Base-by-base conservation (phyloP, 495 filamentous ascomycete genomes). In the Penicillium nucicola region DNA sequence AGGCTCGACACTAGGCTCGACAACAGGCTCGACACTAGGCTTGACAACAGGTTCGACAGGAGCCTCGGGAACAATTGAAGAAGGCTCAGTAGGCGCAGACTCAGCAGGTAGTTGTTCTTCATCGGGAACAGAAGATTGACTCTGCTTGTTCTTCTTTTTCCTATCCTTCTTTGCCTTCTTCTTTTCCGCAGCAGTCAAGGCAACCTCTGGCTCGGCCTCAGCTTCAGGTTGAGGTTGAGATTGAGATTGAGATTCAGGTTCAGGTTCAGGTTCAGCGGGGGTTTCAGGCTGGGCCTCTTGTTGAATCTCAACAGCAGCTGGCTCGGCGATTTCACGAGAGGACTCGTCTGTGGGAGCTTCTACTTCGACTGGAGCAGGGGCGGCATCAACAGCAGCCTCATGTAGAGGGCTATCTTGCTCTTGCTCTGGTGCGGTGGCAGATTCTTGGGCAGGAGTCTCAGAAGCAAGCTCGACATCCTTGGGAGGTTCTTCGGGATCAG, bases 141-240 rank as follows among this genome's bases (percentile, higher is more conserved):
- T 57, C 33, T 60, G 52, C 43, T 53, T 56, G 14, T 48, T 34
- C 56, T 58, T 62, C 65, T 68, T 69, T 31, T 58, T 62, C 50
- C 64, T 72, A 36, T 69, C 69, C 51, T 75, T 74, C 48, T 69
- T 70, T 14, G 65, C 70, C 43, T 70, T 68, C 48, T 68, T 71
- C 53, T 68, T 68, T 23, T 67, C 52, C 28, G 65, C 54, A 15
- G 58, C n/a, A 14, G 48, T 60, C 46, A 58, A 35, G 15, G 53
- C 37, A 3, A 56, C 25, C 23, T 72, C 66, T 15, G 64, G 19
- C 30, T 58, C 60, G 19, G 50, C 35, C 6, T 43, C 42, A 0
- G 7, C 12, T 37, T 53, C 61, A 25, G 7, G 6, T 32, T 40
- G 42, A 40, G 40, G 3, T 36, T 34, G 11, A n/a, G 36, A 10